These are phyloP conservation scores for Leccinum broughii DNA, from an alignment of 768 basidiomycete species.

Conservation along the genomic window DNA sequence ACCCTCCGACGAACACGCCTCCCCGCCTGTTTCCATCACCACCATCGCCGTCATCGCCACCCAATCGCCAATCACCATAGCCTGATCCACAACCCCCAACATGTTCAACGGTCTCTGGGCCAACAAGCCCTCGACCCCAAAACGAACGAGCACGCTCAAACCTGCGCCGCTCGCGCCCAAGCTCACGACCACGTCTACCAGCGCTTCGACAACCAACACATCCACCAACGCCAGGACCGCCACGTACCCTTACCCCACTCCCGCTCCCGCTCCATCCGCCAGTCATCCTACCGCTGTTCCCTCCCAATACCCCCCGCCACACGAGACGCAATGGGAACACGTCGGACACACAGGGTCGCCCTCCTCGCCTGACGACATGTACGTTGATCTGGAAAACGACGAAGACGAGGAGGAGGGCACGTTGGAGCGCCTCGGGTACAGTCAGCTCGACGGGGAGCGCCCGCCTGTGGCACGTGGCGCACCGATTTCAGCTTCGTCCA, in stretches of 20 bases:
- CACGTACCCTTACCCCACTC: not conserved
- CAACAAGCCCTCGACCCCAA: conserved; percentile 17
- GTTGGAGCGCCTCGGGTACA: conserved; percentile 22
- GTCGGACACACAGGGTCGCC: conserved; percentile 14
- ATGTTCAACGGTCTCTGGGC: conserved; percentile 12
- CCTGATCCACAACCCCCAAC: not conserved
- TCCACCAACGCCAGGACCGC: not conserved
- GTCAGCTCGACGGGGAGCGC: conserved; percentile 18
- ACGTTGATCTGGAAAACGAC: not conserved
- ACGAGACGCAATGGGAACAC: conserved; percentile 28
- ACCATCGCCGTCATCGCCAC: not conserved
- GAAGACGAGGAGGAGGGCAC: not conserved
- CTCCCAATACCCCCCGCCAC: conserved; percentile 11
- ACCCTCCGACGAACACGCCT: no score
- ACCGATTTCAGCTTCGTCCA: not conserved
- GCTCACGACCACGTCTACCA: conserved; percentile 16
- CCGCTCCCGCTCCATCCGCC: not conserved
- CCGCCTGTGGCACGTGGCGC: not conserved
- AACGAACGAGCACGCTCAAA: conserved; percentile 19
- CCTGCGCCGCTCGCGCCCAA: conserved; percentile 24
- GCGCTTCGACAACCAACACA: not conserved
- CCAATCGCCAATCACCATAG: not conserved
- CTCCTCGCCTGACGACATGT: conserved; percentile 16
- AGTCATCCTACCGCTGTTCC: not conserved
- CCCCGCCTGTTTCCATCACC: not conserved